Percentiles rank a stretch among this genome's conserved stretches.
Evolutionary conservation across 2,329 filamentous ascomycete genomes (phyloP).

Genomic region (Sporothrix dimorphospora): DNA sequence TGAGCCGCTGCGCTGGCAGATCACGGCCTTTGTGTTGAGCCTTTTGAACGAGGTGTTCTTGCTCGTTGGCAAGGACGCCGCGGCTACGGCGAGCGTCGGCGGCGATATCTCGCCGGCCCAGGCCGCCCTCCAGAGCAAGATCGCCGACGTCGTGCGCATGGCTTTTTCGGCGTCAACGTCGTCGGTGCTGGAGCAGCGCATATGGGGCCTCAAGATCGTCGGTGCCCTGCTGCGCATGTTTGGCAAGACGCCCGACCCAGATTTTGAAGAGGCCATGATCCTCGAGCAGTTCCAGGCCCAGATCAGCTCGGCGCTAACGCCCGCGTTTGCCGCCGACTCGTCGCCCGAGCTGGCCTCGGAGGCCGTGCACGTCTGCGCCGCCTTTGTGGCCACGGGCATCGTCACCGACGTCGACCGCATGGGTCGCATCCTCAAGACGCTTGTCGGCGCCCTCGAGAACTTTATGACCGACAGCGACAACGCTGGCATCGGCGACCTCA

Average conservation of each 20-base stretch:
- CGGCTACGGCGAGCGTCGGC: constrained; percentile 67
- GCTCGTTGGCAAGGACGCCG: constrained; percentile 76
- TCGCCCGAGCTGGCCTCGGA: constrained; percentile 94
- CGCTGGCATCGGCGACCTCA: constrained; percentile 90
- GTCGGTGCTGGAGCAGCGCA: constrained; percentile 83
- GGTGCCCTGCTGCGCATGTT: constrained; percentile 95
- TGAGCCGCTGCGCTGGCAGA: constrained; percentile 93
- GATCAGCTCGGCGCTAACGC: constrained; percentile 93
- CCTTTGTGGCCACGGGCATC: constrained; percentile 95
- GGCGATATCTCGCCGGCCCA: constrained; percentile 65
- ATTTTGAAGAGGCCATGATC: constrained; percentile 95
- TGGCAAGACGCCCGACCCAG: constrained; percentile 90
- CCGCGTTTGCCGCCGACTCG: constrained; percentile 93
- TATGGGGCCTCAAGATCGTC: constrained; percentile 92
- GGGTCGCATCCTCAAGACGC: constrained; percentile 93
- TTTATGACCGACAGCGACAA: constrained; percentile 71
- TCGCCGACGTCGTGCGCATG: constrained; percentile 93
- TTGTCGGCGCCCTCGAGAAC: constrained; percentile 88
- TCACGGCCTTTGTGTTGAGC: constrained; percentile 89
- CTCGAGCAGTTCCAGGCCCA: constrained; percentile 98
- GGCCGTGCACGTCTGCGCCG: constrained; percentile 96
- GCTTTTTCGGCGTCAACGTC: constrained; percentile 97
- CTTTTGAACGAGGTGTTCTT: constrained; percentile 82
- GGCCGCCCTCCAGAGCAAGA: constrained; percentile 74
- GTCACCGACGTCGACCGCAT: constrained; percentile 98